phyloP scores from a whole-genome alignment of 768 basidiomycete species.

The Hygrophorus russula region DNA sequence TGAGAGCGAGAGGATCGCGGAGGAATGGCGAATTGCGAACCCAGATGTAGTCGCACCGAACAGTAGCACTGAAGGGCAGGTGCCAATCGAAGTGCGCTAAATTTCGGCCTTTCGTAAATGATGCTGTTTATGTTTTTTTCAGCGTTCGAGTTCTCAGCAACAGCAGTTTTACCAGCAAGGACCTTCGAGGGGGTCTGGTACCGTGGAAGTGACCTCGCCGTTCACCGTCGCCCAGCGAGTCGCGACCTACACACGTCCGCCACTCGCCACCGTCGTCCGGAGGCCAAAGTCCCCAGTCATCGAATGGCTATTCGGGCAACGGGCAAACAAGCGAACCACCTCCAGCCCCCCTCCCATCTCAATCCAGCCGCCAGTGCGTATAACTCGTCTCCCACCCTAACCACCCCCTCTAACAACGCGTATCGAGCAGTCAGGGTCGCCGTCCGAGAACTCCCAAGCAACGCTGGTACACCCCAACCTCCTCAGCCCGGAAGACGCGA shows the following conservation, averaged over 20 bases:
- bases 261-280: conserved; percentile 13
- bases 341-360: conserved; percentile 27
- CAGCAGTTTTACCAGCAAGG: not conserved
- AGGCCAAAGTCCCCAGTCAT: conserved; percentile 7
- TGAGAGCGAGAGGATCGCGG: conserved; percentile 15
- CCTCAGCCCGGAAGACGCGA: conserved; percentile 31
- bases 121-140: not conserved
- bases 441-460: conserved; percentile 21
- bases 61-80: not conserved
- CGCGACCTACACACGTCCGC: conserved; percentile 12
- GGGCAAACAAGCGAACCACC: conserved; percentile 11
- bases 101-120: not conserved
- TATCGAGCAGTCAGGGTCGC: conserved; percentile 29
- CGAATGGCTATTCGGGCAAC: not conserved
- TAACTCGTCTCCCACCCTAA: not conserved
- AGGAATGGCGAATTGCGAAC: conserved; percentile 22
- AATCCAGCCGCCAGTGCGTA: conserved; percentile 35
- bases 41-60: conserved; percentile 9
- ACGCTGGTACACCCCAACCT: conserved; percentile 26
- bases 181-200: not conserved
- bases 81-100: not conserved
- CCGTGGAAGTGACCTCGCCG: not conserved
- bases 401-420: too few relatives aligned
- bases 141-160: not conserved
- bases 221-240: conserved; percentile 6